phyloP scores from a whole-genome alignment of 176 grass and related monocot species.

The Ensete glaucum region DNA sequence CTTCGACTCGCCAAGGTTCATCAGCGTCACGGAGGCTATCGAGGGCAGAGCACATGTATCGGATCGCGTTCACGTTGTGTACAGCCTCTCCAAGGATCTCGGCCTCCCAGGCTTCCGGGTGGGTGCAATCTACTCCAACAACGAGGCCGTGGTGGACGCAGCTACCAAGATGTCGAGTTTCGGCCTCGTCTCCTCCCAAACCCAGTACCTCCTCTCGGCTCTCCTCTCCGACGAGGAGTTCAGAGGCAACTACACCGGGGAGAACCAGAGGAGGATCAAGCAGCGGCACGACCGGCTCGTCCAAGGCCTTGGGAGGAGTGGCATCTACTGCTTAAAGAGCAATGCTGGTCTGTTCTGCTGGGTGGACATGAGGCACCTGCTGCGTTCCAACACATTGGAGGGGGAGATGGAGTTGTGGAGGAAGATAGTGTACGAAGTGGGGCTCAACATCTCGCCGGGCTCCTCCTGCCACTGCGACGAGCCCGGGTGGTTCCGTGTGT shows the following conservation, averaged over 20 bases:
- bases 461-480: no score
- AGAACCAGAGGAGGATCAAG: slow-evolving; percentile 63
- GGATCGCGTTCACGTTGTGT: slow-evolving; percentile 57
- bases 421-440: no score
- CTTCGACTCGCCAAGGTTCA: slow-evolving; percentile 46
- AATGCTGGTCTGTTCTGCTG: slow-evolving; percentile 85
- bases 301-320: slow-evolving; percentile 30
- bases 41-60: background rate
- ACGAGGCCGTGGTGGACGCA: slow-evolving; percentile 49
- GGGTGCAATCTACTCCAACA: slow-evolving; percentile 68
- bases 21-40: slow-evolving; percentile 66
- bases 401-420: no score
- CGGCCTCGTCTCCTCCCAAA: slow-evolving; percentile 39
- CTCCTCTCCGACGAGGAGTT: slow-evolving; percentile 53
- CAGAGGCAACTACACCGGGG: slow-evolving; percentile 34
- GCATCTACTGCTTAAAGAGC: slow-evolving; percentile 50
- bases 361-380: slow-evolving; percentile 67
- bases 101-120: slow-evolving; percentile 35
- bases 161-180: slow-evolving; percentile 98
- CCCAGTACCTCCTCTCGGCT: slow-evolving; percentile 35
- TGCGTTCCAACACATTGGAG: slow-evolving; percentile 35
- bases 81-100: no score
- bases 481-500: no score
- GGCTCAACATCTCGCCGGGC: no score
- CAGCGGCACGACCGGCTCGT: slow-evolving; percentile 50